Percentiles rank a stretch among this genome's conserved stretches.
Conservation (phyloP, 352 stramenopile genomes). For the Globisporangium spiculum region DNA sequence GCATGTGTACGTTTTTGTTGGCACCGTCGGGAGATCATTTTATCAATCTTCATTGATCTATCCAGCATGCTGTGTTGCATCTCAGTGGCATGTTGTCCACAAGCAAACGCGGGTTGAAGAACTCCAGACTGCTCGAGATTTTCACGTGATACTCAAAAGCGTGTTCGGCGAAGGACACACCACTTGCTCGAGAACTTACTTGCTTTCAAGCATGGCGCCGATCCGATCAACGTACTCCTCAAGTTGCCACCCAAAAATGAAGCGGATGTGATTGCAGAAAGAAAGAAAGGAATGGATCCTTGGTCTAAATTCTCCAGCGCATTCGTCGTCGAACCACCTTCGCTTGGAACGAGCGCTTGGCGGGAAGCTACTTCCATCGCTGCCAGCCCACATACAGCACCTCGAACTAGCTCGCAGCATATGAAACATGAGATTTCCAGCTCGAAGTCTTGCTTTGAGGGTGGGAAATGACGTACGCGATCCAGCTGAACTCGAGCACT, state of each 20-base stretch:
- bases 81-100: neutral
- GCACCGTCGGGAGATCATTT: neutral
- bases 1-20: neutral
- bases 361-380: neutral
- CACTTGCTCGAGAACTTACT: neutral
- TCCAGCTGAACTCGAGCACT: constrained; percentile 3
- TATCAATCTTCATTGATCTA: neutral
- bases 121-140: neutral
- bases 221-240: neutral
- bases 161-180: neutral
- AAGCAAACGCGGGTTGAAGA: neutral
- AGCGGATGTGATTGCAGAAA: neutral
- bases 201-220: neutral
- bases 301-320: neutral
- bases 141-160: neutral
- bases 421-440: constrained; percentile 3
- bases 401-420: constrained; percentile 1
- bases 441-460: constrained; percentile 2
- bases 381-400: neutral
- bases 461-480: constrained; percentile 7
- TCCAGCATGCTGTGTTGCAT: neutral
- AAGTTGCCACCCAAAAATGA: neutral
- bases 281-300: neutral
- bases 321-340: too few relatives aligned
- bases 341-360: neutral